Base-by-base conservation (phyloP, 1,284 basidiomycete species). In the Fomitopsis betulina region DNA sequence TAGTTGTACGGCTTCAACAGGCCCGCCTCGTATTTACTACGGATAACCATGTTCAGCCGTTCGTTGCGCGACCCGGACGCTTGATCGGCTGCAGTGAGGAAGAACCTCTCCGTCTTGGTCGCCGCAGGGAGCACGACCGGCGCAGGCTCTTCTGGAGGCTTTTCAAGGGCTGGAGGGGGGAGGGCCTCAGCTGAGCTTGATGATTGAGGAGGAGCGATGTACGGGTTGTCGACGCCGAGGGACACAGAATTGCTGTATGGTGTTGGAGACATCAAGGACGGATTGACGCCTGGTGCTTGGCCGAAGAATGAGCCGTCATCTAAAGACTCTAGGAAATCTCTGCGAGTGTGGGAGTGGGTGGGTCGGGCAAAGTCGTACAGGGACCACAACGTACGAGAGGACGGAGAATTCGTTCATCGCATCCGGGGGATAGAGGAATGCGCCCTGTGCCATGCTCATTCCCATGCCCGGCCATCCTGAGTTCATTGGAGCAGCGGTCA, bases 1-100 rank as follows among this genome's bases (percentile, higher is more conserved):
- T 98, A 97, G 74, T 98, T 96, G 70, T 97, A 98, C 0, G 96
- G 96, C 68, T 94, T 94, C 60, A 98, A 75, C 43, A 99, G 73
- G 0, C 96, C 96, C 1, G 96, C 96, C 70, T 98, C 96, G 74
- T 97, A 98, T 74, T 98, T 98, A 67, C 93, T 95, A 63, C 92
- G 86, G 66, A 98, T 98, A 62, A 99, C 96, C 60, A 92, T 83
- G 59, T 90, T 91, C 40, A 99, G 76, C 0, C 96, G 87, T 65
- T 97, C 93, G 62, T 96, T 93, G 38, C 96, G 81, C 13, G 94
- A 91, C 0, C 96, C 96, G 12, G 90, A 85, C 50, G 93, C 93
- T 70, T 98, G 96, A 73, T 98, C 96, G 0, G 96, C 96, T 1
- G 96, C 96, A 0, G 94, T 97, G 35, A 98, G 80, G 65, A 98